Conservation (phyloP, 2,329 filamentous ascomycete species). For the Venturia asperata region DNA sequence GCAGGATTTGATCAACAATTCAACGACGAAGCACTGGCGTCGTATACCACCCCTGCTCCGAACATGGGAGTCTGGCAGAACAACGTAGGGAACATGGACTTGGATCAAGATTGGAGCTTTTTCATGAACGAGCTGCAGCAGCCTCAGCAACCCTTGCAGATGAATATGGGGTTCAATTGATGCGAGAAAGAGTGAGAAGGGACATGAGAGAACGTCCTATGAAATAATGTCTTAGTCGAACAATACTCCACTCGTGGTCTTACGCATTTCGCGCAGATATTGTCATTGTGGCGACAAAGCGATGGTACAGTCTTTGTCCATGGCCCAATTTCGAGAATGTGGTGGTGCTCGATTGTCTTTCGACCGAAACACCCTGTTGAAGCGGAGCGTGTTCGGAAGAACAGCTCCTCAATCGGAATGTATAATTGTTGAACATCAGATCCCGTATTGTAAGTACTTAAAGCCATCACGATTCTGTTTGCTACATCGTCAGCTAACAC, state of each 20-base stretch:
- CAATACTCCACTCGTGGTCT: not conserved
- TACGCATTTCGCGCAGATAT: not conserved
- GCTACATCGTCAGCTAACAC: not conserved
- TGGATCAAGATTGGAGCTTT: constrained; percentile 36
- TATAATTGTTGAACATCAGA: not conserved
- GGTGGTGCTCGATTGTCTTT: not conserved
- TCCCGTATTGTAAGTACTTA: not conserved
- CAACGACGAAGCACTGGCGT: constrained; percentile 26
- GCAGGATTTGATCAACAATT: constrained; percentile 24
- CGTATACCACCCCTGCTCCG: constrained; percentile 31
- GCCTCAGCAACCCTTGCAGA: constrained; percentile 3
- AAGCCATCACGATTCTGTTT: not conserved
- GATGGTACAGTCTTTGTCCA: not conserved
- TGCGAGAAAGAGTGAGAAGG: not conserved
- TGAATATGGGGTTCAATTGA: constrained; percentile 4
- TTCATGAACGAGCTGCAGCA: constrained; percentile 30
- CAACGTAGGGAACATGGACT: constrained; percentile 28
- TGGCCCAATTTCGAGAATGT: not conserved
- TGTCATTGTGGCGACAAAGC: not conserved
- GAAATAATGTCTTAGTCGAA: constrained; percentile 5
- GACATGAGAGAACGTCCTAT: not conserved
- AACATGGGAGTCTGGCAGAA: constrained; percentile 27
- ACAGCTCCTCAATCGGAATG: not conserved
- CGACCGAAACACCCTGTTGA: not conserved
- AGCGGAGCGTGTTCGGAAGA: not conserved